Percentiles rank a stretch among this genome's conserved stretches.
These are phyloP conservation scores for Streptanthus diversifolius DNA, from an alignment of 345 rosid genomes.

Conservation along the genomic window DNA sequence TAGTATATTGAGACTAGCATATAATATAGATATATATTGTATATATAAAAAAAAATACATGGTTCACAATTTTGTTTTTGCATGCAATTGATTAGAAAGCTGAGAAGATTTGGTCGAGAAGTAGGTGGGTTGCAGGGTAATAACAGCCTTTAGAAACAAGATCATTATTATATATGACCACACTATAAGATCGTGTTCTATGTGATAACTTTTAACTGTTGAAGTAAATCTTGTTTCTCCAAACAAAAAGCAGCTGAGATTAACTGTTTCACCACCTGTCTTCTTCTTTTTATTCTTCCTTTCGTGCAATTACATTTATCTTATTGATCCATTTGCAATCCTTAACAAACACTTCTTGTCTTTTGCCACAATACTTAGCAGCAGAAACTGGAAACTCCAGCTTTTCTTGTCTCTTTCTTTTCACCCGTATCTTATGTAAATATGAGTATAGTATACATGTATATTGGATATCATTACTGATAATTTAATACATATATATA, in stretches of 20 bases:
- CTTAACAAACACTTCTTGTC: constrained; percentile 23
- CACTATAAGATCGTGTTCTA: constrained; percentile 25
- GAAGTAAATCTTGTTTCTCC: constrained; percentile 18
- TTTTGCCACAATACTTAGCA: constrained; percentile 13
- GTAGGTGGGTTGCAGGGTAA: constrained; percentile 13
- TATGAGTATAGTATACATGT: not conserved
- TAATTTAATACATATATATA: not conserved
- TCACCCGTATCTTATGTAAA: not conserved
- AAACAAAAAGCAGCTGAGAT: constrained; percentile 8
- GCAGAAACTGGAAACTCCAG: constrained; percentile 23
- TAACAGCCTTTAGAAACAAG: constrained; percentile 25
- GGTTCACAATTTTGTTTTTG: constrained; percentile 19
- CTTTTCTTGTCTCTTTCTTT: constrained; percentile 26
- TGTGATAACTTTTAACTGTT: constrained; percentile 19
- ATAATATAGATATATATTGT: not conserved
- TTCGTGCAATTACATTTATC: not conserved
- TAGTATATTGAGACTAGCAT: not conserved
- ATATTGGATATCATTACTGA: not conserved
- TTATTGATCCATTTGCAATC: constrained; percentile 12
- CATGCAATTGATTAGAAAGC: constrained; percentile 33
- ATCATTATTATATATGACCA: constrained; percentile 7
- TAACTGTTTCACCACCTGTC: constrained; percentile 28
- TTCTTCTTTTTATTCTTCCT: constrained; percentile 5
- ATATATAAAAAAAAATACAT: not conserved
- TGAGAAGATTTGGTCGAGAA: constrained; percentile 23